These are phyloP conservation scores for Stylonectria norvegica DNA, from an alignment of 2,329 filamentous ascomycete genomes.

Conservation along the genomic window DNA sequence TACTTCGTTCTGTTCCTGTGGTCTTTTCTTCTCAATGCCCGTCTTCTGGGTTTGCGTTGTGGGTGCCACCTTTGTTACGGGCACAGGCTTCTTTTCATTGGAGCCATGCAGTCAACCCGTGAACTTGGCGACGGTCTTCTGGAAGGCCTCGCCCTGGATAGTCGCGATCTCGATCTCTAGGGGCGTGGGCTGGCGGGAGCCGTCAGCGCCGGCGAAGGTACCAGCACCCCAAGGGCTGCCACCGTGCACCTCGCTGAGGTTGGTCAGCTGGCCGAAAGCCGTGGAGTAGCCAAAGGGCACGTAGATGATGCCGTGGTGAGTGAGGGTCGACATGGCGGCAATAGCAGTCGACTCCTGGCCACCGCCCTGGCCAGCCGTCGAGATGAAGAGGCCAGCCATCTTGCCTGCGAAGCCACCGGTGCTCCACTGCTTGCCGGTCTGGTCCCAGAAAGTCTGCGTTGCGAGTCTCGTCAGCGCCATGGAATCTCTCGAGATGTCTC, in stretches of 20 bases:
- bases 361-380: conserved; percentile 78
- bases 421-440: conserved; percentile 80
- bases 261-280: conserved; percentile 65
- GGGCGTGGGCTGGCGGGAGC: conserved; percentile 73
- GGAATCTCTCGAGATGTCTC: too few relatives aligned
- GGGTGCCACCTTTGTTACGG: conserved; percentile 21
- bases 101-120: conserved; percentile 75
- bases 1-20: conserved; percentile 39
- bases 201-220: conserved; percentile 76
- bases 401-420: conserved; percentile 78
- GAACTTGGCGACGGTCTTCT: conserved; percentile 67
- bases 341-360: conserved; percentile 90
- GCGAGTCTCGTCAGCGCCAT: too few relatives aligned
- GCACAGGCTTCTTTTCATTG: conserved; percentile 28
- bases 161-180: conserved; percentile 77
- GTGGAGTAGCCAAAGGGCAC: conserved; percentile 93
- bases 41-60: conserved; percentile 18
- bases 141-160: conserved; percentile 83
- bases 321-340: conserved; percentile 75
- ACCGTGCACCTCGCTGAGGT: conserved; percentile 77
- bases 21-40: conserved; percentile 19
- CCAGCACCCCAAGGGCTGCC: conserved; percentile 92
- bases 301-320: conserved; percentile 93
- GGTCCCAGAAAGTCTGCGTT: conserved; percentile 72
- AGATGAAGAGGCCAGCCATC: conserved; percentile 86